Base-by-base conservation (phyloP, 495 filamentous ascomycete genomes). In the Lichenothelia convexa region DNA sequence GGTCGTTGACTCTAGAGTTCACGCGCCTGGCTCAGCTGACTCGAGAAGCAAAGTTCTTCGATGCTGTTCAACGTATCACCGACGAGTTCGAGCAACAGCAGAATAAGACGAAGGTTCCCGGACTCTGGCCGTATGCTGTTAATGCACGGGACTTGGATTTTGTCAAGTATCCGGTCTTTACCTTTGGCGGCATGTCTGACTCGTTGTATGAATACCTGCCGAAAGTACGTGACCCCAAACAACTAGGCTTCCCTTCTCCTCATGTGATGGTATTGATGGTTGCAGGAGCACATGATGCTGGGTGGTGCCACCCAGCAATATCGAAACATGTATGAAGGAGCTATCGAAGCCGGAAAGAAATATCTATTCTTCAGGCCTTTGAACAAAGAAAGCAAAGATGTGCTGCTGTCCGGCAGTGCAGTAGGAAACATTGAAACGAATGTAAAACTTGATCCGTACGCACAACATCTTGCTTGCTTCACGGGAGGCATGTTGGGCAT, bases 191-290 rank as follows among this genome's bases (percentile, higher is more conserved):
- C 8, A 56, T 59, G 54, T 34, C 48, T 12, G 57, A 60, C 36
- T 54, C 50, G 1, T 23, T 46, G 2, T 60, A 59, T 37, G 57
- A 60, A 38, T 60, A 60, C 41, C 49, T 60, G 8, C 49, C 52
- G 4, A 60, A 55, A 27, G 43, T 56, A 73, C 44, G 63, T 73
- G 32, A n/a, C n/a, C n/a, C n/a, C n/a, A n/a, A n/a, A n/a, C n/a
- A n/a, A n/a, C n/a, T n/a, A n/a, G n/a, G n/a, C n/a, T n/a, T n/a
- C 44, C 24, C 24, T 27, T 7, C 24, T 7, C 24, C 24, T 13
- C 24, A 27, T 27, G 13, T 13, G 7, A 13, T 27, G 24, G 24
- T 7, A 27, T 27, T 13, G 7, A 27, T 7, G 7, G 24, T 13
- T 7, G 24, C 24, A 27, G 24, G 42, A 45, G 32, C 42, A 42